Conservation (phyloP, 2,329 filamentous ascomycete species). For the Diaporthe ampelina region DNA sequence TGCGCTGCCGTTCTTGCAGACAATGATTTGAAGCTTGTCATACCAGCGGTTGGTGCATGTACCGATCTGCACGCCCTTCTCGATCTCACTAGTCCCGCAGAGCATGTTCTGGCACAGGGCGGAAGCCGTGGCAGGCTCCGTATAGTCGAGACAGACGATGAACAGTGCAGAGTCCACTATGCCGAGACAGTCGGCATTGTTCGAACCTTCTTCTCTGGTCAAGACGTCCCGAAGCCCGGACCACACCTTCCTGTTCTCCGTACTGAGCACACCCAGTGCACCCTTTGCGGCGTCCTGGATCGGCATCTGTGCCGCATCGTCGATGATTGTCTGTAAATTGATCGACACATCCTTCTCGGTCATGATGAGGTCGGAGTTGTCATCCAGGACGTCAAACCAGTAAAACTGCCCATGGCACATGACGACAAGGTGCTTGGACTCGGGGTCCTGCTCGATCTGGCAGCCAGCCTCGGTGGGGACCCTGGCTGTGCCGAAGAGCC, state of each 20-base stretch:
- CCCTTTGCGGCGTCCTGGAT: conserved; percentile 97
- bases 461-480: conserved; percentile 96
- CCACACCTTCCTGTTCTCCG: conserved; percentile 97
- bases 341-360: conserved; percentile 92
- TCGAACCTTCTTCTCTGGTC: conserved; percentile 86
- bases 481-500: conserved; percentile 93
- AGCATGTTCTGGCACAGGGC: conserved; percentile 99
- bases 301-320: conserved; percentile 89
- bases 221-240: conserved; percentile 90
- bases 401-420: conserved; percentile 97
- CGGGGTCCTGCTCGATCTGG: conserved; percentile 93
- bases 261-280: conserved; percentile 92
- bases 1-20: conserved; percentile 98
- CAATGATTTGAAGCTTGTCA: conserved; percentile 98
- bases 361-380: conserved; percentile 97
- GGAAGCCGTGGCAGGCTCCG: conserved; percentile 83
- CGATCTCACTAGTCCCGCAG: conserved; percentile 91
- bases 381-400: conserved; percentile 97
- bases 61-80: conserved; percentile 94
- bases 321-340: conserved; percentile 92
- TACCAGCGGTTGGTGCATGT: conserved; percentile 99
- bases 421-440: conserved; percentile 93
- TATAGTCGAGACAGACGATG: conserved; percentile 91
- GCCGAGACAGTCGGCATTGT: conserved; percentile 95
- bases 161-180: conserved; percentile 97